Base-by-base conservation (phyloP, 495 filamentous ascomycete species). In the Penicillium malachiteum region DNA sequence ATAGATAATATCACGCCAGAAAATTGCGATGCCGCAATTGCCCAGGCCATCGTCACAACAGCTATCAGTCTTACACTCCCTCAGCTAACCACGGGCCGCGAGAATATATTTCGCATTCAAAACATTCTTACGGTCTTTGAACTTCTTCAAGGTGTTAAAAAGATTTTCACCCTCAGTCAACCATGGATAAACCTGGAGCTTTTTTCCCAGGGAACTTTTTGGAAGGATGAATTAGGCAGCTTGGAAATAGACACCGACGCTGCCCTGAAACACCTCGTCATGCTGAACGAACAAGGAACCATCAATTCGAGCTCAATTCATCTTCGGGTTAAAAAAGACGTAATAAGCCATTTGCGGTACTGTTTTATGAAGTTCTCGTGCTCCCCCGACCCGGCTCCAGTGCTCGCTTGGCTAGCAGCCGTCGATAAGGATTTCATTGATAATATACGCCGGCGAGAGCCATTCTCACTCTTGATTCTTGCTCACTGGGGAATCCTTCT, bases 1-100 rank as follows among this genome's bases (percentile, higher is more conserved):
- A 69, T 84, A 39, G 71, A 74, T 48, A 71, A 75, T 43, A 57
- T 83, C 26, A 77, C 61, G 5, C 67, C 72, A 7, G 61, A 73
- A 14, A 79, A 81, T 52, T 80, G 77, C 41, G 72, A 77, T n/a
- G 79, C 78, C 1, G 71, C 81, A 3, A 73, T 80, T 51, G 74
- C 77, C 26, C 80, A 82, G 56, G 79, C 80, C 18, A 71, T 78
- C 33, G 66, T 83, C 11, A 80, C 76, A 5, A 77, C 71, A 5
- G 71, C 78, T 12, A 72, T 79, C 45, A 66, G 74, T 31, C 73
- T 84, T 46, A 78, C 73, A 7, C 68, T 75, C n/a, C 78, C 80
- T 3, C 68, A 69, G 12, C 60, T 76, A 8, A 66, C 70, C 1
- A 66, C 71, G 11, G 60, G 73, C 1, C 58, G 69, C 3, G 66